These are phyloP conservation scores for Alternaria atra DNA, from an alignment of 2,329 filamentous ascomycete genomes.

Conservation along the genomic window DNA sequence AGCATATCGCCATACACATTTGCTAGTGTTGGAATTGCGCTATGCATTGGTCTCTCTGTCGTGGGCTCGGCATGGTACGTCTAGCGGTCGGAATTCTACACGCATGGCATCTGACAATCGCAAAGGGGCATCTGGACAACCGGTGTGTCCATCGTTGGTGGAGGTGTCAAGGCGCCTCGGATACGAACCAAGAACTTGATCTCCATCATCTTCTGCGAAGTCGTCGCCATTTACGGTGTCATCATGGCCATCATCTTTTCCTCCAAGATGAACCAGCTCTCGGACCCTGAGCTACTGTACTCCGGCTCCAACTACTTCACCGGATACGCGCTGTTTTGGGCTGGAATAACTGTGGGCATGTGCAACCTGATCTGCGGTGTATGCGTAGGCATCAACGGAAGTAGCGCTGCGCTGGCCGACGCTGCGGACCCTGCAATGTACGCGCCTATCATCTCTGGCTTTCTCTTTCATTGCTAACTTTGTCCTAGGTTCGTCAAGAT, in stretches of 20 bases:
- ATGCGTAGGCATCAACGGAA: constrained; percentile 97
- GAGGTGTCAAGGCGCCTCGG: constrained; percentile 93
- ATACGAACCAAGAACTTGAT: constrained; percentile 99
- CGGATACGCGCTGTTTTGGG: constrained; percentile 95
- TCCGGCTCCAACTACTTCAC: constrained; percentile 88
- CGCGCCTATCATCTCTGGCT: constrained; percentile 49
- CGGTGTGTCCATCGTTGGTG: constrained; percentile 95
- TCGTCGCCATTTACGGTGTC: constrained; percentile 99
- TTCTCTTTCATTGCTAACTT: constrained; percentile 14
- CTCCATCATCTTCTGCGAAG: constrained; percentile 99
- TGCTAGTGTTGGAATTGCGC: constrained; percentile 87
- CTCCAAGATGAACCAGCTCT: constrained; percentile 77
- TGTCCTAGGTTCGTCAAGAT: constrained; percentile 90
- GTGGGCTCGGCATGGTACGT: constrained; percentile 95
- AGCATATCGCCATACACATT: constrained; percentile 93
- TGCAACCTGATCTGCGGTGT: constrained; percentile 98
- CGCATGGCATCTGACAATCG: constrained; percentile 23
- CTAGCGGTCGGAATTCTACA: constrained; percentile 1
- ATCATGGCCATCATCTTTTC: constrained; percentile 99
- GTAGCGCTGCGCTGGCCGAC: constrained; percentile 93
- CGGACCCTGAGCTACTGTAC: constrained; percentile 71
- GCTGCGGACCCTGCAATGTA: constrained; percentile 90
- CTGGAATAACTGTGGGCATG: constrained; percentile 89
- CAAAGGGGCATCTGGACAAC: constrained; percentile 98
- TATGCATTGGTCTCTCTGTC: constrained; percentile 96